These are phyloP conservation scores for Panus rudis DNA, from an alignment of 768 basidiomycete species.

Conservation along the genomic window DNA sequence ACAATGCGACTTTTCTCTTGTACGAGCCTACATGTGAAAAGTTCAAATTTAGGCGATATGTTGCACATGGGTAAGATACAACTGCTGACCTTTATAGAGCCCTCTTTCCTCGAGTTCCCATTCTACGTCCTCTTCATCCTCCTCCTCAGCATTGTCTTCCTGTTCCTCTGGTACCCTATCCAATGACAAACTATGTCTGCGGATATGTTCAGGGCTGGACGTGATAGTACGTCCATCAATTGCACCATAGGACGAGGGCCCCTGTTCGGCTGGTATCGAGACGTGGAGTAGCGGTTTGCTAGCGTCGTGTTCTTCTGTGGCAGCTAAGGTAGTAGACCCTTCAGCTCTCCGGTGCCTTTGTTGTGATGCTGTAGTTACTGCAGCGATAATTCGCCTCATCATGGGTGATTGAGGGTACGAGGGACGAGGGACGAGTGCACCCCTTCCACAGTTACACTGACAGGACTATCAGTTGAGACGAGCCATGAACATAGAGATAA, in stretches of 20 bases:
- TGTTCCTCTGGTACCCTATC: constrained; percentile 24
- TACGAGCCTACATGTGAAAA: constrained; percentile 55
- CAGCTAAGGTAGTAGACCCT: too few species aligned
- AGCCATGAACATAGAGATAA: too few species aligned
- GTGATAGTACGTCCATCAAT: constrained; percentile 1
- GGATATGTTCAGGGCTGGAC: constrained; percentile 18
- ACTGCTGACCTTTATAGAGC: constrained; percentile 37
- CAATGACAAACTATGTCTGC: constrained; percentile 19
- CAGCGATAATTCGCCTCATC: too few species aligned
- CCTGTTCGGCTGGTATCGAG: not conserved
- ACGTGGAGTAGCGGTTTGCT: not conserved
- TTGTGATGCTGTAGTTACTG: too few species aligned
- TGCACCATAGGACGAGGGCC: not conserved
- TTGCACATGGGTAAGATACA: not conserved
- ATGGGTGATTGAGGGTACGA: too few species aligned
- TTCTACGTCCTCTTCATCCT: constrained; percentile 32
- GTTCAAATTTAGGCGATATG: constrained; percentile 5
- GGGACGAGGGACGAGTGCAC: too few species aligned
- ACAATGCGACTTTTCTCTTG: constrained; percentile 42
- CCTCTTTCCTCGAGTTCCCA: constrained; percentile 43
- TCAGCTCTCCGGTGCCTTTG: too few species aligned
- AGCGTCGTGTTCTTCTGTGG: too few species aligned
- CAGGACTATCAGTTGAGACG: too few species aligned
- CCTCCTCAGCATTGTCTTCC: constrained; percentile 30
- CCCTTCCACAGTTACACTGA: too few species aligned